Conservation (phyloP, 129 eudicot species). For the Heracleum sosnowskyi region DNA sequence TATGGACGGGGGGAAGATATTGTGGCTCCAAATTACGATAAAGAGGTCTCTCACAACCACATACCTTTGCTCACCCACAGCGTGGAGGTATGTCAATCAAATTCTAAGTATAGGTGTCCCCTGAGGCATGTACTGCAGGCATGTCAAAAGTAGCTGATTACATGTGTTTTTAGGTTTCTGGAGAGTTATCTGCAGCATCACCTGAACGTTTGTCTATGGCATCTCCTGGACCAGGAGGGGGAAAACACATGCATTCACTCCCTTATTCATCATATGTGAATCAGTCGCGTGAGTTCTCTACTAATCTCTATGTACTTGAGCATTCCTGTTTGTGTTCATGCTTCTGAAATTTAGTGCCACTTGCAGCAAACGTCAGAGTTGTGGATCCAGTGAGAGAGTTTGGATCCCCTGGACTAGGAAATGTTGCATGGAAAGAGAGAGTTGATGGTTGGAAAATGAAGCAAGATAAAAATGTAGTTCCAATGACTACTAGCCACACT, state of each 20-base stretch:
- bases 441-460: slow-evolving; percentile 99
- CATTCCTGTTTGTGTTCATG: not conserved
- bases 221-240: slow-evolving; percentile 71
- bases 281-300: slow-evolving; percentile 37
- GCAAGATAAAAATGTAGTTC: slow-evolving; percentile 73
- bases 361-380: slow-evolving; percentile 72
- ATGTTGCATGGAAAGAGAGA: slow-evolving; percentile 99
- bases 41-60: slow-evolving; percentile 78
- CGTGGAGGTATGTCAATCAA: slow-evolving; percentile 32
- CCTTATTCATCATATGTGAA: slow-evolving; percentile 40
- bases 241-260: slow-evolving; percentile 50
- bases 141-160: not conserved
- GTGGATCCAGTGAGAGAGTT: slow-evolving; percentile 69
- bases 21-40: slow-evolving; percentile 70
- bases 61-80: slow-evolving; percentile 81
- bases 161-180: slow-evolving; percentile 62
- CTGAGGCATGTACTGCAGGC: slow-evolving; percentile 3
- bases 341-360: not conserved
- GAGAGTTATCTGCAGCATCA: slow-evolving; percentile 98
- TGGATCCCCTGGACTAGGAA: slow-evolving; percentile 86
- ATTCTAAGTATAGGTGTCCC: not conserved
- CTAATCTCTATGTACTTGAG: not conserved
- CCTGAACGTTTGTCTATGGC: slow-evolving; percentile 89
- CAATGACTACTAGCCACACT: slow-evolving; percentile 70
- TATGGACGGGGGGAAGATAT: slow-evolving; percentile 63